These are phyloP conservation scores for Pythium graminicola DNA, from an alignment of 352 stramenopile species.

Conservation along the genomic window DNA sequence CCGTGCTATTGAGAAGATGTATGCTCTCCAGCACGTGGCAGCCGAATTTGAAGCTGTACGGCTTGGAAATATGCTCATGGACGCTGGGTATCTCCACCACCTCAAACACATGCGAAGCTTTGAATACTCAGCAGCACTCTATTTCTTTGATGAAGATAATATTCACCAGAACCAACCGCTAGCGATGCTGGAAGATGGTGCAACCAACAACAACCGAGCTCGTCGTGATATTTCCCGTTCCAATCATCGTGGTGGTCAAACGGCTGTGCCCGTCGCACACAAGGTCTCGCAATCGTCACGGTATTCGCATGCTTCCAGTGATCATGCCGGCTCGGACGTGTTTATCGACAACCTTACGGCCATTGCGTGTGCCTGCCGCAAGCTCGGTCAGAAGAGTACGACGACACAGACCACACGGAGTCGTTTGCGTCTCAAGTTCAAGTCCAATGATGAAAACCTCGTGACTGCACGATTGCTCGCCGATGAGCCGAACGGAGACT, in stretches of 20 bases:
- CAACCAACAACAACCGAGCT: not conserved
- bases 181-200: conserved; percentile 22
- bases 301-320: conserved; percentile 7
- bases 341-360: not conserved
- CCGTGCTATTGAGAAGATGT: conserved; percentile 42
- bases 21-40: conserved; percentile 35
- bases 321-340: conserved; percentile 1
- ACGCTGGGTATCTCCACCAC: conserved; percentile 60
- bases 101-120: conserved; percentile 38
- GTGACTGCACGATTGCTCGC: conserved; percentile 7
- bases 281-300: not conserved
- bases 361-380: conserved; percentile 18
- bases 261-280: not conserved
- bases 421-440: conserved; percentile 19
- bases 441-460: conserved; percentile 9
- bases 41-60: conserved; percentile 51
- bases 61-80: conserved; percentile 58
- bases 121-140: conserved; percentile 39
- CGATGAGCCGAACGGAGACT: conserved; percentile 13
- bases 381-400: conserved; percentile 26
- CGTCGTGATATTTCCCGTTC: not conserved
- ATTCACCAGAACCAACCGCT: conserved; percentile 22
- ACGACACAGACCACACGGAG: conserved; percentile 13
- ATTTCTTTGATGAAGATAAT: conserved; percentile 40
- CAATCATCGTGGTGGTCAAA: not conserved